A percentile compares a stretch with the other conserved stretches of the same genome.
These are phyloP conservation scores for Kluyveromyces starmeri DNA, from an alignment of 805 yeast genomes.

Conservation along the genomic window DNA sequence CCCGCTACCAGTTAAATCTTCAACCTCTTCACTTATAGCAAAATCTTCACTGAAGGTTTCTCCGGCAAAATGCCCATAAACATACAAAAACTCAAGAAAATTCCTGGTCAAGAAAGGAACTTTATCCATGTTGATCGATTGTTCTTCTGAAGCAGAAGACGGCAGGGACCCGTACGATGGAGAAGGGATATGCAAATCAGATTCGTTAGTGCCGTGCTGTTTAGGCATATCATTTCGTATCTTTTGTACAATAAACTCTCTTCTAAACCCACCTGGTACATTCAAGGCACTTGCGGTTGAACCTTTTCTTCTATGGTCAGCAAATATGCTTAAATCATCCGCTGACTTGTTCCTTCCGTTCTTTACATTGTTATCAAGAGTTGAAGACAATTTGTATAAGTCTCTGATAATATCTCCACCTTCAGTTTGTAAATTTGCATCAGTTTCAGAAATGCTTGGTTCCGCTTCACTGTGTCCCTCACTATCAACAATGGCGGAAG, in stretches of 20 bases:
- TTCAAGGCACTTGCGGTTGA: slow-evolving; percentile 60
- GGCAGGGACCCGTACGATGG: slow-evolving; percentile 6
- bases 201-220: slow-evolving; percentile 11
- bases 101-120: slow-evolving; percentile 55
- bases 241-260: slow-evolving; percentile 50
- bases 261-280: slow-evolving; percentile 77
- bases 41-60: slow-evolving; percentile 67
- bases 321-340: slow-evolving; percentile 20
- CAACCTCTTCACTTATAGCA: slow-evolving; percentile 28
- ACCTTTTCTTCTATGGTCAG: slow-evolving; percentile 37
- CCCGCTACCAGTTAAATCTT: slow-evolving; percentile 30
- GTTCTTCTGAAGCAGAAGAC: slow-evolving; percentile 13
- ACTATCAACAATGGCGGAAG: slow-evolving; percentile 1
- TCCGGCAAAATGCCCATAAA: slow-evolving; percentile 84
- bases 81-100: slow-evolving; percentile 65
- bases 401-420: slow-evolving; percentile 34
- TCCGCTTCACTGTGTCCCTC: slow-evolving; percentile 4
- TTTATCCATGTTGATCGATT: slow-evolving; percentile 15
- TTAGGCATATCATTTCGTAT: slow-evolving; percentile 17
- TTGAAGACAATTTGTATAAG: slow-evolving; percentile 23
- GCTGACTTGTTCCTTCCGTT: slow-evolving; percentile 13
- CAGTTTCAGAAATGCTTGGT: slow-evolving; percentile 9
- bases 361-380: slow-evolving; percentile 6
- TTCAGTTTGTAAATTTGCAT: slow-evolving; percentile 15
- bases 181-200: slow-evolving; percentile 6